A percentile compares a stretch with the other conserved stretches of the same genome.
Conservation (phyloP, 1,284 basidiomycete genomes). For the Apiotrichum gracile region DNA sequence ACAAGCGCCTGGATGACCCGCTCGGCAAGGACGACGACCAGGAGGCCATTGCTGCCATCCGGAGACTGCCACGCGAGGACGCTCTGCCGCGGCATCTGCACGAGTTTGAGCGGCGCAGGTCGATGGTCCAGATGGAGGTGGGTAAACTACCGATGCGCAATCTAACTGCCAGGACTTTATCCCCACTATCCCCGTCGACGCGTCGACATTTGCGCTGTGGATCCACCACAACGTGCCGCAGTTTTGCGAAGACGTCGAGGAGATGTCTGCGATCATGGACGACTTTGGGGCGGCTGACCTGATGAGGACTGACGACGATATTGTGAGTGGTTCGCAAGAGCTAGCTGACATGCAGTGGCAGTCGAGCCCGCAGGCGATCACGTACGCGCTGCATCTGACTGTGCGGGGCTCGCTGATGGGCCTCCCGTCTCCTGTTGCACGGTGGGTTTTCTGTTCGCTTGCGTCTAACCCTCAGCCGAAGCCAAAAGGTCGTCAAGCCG, state of each 20-base stretch:
- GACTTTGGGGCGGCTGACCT: conserved; percentile 75
- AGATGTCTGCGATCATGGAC: conserved; percentile 67
- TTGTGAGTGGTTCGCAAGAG: conserved; percentile 50
- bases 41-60: conserved; percentile 22
- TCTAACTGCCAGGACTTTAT: conserved; percentile 42
- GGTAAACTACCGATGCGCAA: not conserved
- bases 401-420: conserved; percentile 71
- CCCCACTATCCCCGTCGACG: conserved; percentile 82
- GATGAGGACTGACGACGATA: conserved; percentile 61
- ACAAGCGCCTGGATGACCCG: conserved; percentile 61
- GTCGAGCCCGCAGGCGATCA: conserved; percentile 57
- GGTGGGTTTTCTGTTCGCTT: conserved; percentile 43
- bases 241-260: conserved; percentile 72
- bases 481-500: conserved; percentile 60
- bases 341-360: conserved; percentile 57
- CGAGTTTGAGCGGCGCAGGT: conserved; percentile 61
- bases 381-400: conserved; percentile 76
- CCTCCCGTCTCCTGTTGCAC: conserved; percentile 75
- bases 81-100: conserved; percentile 56
- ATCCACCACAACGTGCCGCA: conserved; percentile 87
- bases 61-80: conserved; percentile 47
- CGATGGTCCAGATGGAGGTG: conserved; percentile 76
- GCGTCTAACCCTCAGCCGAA: conserved; percentile 13
- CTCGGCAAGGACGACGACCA: conserved; percentile 30
- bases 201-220: conserved; percentile 80